Evolutionary conservation across 805 yeast species (phyloP), one percentile per base, ranked within the genome.

Genomic region (Candida easanensis): DNA sequence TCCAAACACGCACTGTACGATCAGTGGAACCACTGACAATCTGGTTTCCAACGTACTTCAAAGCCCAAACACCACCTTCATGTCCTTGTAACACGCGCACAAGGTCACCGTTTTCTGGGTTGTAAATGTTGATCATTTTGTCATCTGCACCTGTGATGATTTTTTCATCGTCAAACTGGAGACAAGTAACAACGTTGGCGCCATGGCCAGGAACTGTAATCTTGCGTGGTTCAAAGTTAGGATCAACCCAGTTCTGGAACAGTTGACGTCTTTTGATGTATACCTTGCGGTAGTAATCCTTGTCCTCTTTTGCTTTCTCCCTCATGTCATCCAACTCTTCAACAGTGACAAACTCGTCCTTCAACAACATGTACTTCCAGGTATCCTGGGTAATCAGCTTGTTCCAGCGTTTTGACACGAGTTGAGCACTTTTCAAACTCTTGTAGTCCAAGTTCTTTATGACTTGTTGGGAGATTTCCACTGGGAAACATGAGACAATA

Each of bases 51-150:
- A 77, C 72, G 59, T 89, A 90, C 64, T 91, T 88, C 61, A 93
- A 73, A 1, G 99, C 98, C 99, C 99, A 93, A 5, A 93, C 99
- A 31, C 99, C 99, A 35, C 99, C 99, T 42, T 85, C 95, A 60
- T 93, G 99, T 7, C 97, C 97, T 33, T 74, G 71, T 34, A 93
- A 70, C 5, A 80, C 80, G 33, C 75, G 69, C 8, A 81, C 56
- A 39, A 83, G 69, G 33, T 68, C 66, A 5, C 97, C 97, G 1
- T 85, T 79, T 23, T 72, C 68, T 1, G 97, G 80, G 51, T 84
- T 83, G 63, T 87, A 88, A 8, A 93, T 81, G 50, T 87, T 82
- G 48, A 93, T 87, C 60, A 79, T 76, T 49, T 78, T 79, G 51
- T 88, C 96, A 56, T 90, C 97, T 1, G 95, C 89, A 23, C 97